Evolutionary conservation across 2,329 filamentous ascomycete species (phyloP), one percentile per base, ranked within the genome.

Genomic region (Trichoderma sp.): DNA sequence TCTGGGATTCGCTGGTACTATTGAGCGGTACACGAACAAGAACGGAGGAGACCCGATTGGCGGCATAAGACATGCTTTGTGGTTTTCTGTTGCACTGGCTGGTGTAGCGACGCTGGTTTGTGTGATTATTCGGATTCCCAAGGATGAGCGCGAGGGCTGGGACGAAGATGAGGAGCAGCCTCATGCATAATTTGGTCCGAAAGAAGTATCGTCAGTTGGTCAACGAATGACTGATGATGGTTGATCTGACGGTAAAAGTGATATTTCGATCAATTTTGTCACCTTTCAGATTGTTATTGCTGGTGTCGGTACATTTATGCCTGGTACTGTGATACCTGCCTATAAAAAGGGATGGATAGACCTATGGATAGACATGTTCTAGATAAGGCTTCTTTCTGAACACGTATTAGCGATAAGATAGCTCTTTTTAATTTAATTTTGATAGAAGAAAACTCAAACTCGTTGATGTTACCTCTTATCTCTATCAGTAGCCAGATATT

Each of bases 21-120:
- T 72, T 35, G 68, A 72, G 38, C n/a, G 41, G n/a, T 72, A 72
- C n/a, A 72, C 68, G 3, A 72, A 72, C 7, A 63, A 50, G 59
- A 24, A 60, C 3, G 68, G 68, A 8, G 35, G 38, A 6, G 68
- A 72, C 18, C 56, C 68, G 1, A 72, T 72, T 16, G 68, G 68
- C 1, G 68, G 68, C 4, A 63, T 72, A 16, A 33, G 68, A 7
- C 68, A 72, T 21, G 68, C 68, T 5, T 31, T 72, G 38, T 72
- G 68, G 68, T 72, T 72, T 1, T 63, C 68, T 2, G 68, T 72
- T 63, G 68, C 53, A 27, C 27, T 72, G 56, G 68, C 59, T 24
- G 68, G 38, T 18, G 68, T 33, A 14, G 56, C 68, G 1, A 72
- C 38, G 38, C 18, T 72, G 38, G 41, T 63, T 27, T 63, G 68